phyloP scores from a whole-genome alignment of 768 basidiomycete species.

The Crassisporium funariophilum region DNA sequence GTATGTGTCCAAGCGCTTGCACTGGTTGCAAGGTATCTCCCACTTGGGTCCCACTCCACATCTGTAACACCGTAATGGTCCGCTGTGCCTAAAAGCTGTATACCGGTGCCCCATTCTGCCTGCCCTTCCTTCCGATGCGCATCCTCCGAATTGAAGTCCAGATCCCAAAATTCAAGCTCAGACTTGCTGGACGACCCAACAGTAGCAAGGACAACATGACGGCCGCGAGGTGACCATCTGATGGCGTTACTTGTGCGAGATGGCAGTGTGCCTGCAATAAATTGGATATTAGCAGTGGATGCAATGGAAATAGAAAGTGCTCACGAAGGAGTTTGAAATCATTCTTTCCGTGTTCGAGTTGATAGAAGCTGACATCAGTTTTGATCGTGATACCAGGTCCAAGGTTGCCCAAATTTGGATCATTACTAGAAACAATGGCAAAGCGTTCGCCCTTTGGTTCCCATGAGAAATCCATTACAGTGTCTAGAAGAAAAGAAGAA shows the following conservation, averaged over 20 bases:
- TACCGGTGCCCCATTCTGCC: conserved; percentile 80
- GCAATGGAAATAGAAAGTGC: conserved; percentile 22
- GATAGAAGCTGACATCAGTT: conserved; percentile 96
- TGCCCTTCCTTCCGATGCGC: conserved; percentile 52
- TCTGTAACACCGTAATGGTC: conserved; percentile 99
- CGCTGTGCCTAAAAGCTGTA: conserved; percentile 81
- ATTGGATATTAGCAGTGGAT: conserved; percentile 9
- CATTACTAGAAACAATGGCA: conserved; percentile 90
- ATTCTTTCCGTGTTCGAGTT: conserved; percentile 88
- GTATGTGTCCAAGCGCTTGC: conserved; percentile 96
- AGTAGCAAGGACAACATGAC: conserved; percentile 94
- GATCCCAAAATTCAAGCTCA: conserved; percentile 98
- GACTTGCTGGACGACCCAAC: conserved; percentile 95
- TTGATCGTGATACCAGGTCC: conserved; percentile 93
- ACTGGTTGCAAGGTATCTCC: conserved; percentile 89
- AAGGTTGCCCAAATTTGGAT: conserved; percentile 90
- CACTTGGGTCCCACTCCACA: conserved; percentile 97
- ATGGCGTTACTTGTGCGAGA: conserved; percentile 90
- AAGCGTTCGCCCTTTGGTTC: conserved; percentile 98
- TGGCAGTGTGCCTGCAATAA: conserved; percentile 65
- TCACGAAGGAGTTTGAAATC: conserved; percentile 90
- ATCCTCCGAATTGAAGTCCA: conserved; percentile 83
- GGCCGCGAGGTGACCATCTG: conserved; percentile 95
- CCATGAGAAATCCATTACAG: conserved; percentile 97
- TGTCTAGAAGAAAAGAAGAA: conserved; percentile 53